Evolutionary conservation across 352 stramenopile genomes (phyloP), one percentile per base, ranked within the genome.

Genomic region (Globisporangium polare): DNA sequence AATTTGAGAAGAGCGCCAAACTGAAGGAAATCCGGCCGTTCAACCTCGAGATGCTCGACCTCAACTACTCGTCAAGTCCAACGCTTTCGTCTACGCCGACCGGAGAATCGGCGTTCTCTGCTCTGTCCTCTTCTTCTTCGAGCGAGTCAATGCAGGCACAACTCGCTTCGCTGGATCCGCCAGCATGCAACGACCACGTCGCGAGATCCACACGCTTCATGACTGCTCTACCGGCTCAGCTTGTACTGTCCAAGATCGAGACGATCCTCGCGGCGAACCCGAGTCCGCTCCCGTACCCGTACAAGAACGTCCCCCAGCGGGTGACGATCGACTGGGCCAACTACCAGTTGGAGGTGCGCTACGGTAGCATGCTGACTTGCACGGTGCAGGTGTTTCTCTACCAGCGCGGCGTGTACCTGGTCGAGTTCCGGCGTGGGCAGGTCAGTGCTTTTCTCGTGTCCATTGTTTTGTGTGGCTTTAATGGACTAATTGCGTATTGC

Each of bases 371-470:
- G 24, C 60, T 90, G 42, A 83, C 77, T 41, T 92, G 85, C 61
- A 88, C 81, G 9, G 78, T 92, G n/a, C 82, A 88, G 58, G 79
- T 94, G 18, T 92, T 91, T 53, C 72, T 92, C 24, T 90, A 88
- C 58, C 83, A 91, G 60, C 80, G 80, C 35, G 83, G 83, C 20
- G 77, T 94, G 7, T 94, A 94, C 67, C 66, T 92, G 17, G 81
- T 92, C 12, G 85, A 94, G 59, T 92, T 92, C 37, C 80, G 77
- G 41, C 83, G 85, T 37, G 79, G 81, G 58, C 81, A 92, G 62
- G 83, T 92, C 68, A n/a, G 69, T 74, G 8, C n/a, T 41, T 1
- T 35, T 53, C 46, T 57, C 2, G 15, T 20, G 8, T 5, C 17
- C 29, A 12, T 20, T 20, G 22, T 27, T 46, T 52, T 22, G 41